A percentile compares a stretch with the other conserved stretches of the same genome.
Evolutionary conservation across 208 protist species (phyloP).

Genomic region (Acanthamoeba quina): DNA sequence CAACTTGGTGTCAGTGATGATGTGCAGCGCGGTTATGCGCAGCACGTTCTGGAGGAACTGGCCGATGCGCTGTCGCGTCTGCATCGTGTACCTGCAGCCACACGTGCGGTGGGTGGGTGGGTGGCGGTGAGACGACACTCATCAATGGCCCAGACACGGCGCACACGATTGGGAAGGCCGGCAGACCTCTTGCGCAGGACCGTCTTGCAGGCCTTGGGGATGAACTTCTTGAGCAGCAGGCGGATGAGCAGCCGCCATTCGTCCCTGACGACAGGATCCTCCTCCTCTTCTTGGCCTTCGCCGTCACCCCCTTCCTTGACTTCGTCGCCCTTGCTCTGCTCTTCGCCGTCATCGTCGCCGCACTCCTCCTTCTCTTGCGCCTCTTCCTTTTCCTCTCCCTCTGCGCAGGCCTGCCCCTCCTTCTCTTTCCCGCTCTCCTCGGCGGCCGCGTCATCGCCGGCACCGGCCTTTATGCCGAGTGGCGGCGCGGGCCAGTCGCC

Average conservation of each 20-base stretch:
- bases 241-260: slow-evolving; percentile 20
- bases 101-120: background rate
- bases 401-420: background rate
- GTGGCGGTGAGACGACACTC: too few species aligned
- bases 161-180: background rate
- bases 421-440: background rate
- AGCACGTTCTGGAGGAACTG: slow-evolving; percentile 25
- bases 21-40: slow-evolving; percentile 44
- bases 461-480: background rate
- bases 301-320: background rate
- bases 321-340: background rate
- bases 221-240: slow-evolving; percentile 26
- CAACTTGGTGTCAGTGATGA: slow-evolving; percentile 60
- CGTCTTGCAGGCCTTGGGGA: slow-evolving; percentile 56
- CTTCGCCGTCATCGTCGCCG: background rate
- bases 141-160: background rate
- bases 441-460: background rate
- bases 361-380: background rate
- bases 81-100: slow-evolving; percentile 7
- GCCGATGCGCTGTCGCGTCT: slow-evolving; percentile 22
- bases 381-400: background rate
- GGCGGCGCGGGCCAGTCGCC: background rate
- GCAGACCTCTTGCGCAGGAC: slow-evolving; percentile 54
- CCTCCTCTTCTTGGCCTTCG: background rate
- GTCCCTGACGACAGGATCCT: background rate